These are phyloP conservation scores for Linnemannia elongata DNA, from an alignment of 192 early-diverging fungal species.

Conservation along the genomic window DNA sequence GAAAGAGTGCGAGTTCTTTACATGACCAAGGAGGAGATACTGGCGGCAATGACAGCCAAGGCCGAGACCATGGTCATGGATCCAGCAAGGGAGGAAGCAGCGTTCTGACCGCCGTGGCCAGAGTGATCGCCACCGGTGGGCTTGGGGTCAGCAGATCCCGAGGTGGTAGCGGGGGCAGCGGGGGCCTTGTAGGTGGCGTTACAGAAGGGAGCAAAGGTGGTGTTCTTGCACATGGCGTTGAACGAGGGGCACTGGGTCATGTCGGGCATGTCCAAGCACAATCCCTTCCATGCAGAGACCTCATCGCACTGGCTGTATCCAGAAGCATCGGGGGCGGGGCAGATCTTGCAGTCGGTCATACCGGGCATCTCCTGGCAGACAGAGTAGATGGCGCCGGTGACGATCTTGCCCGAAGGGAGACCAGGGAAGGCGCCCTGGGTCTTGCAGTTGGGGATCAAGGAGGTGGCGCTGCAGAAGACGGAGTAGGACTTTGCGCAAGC, in stretches of 20 bases:
- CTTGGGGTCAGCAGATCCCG: constrained; percentile 3
- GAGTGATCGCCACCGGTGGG: constrained; percentile 20
- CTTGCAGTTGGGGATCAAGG: constrained; percentile 47
- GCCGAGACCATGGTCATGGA: constrained; percentile 31
- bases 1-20: constrained; percentile 3
- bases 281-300: constrained; percentile 43
- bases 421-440: constrained; percentile 43
- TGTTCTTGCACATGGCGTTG: constrained; percentile 49
- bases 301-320: constrained; percentile 54
- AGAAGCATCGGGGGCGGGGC: constrained; percentile 48
- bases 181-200: constrained; percentile 19
- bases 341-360: constrained; percentile 53
- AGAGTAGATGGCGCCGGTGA: constrained; percentile 47
- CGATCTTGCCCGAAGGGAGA: constrained; percentile 47
- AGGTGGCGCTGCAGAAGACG: constrained; percentile 33
- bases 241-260: constrained; percentile 49
- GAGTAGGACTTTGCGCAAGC: constrained; percentile 44
- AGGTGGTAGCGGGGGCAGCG: constrained; percentile 3
- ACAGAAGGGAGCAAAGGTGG: constrained; percentile 51
- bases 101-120: constrained; percentile 22
- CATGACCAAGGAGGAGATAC: constrained; percentile 11
- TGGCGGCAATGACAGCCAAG: constrained; percentile 11
- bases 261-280: constrained; percentile 54
- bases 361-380: constrained; percentile 50
- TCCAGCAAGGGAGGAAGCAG: constrained; percentile 7